These are phyloP conservation scores for Psilocybe subaeruginosa DNA, from an alignment of 768 basidiomycete genomes.

Conservation along the genomic window DNA sequence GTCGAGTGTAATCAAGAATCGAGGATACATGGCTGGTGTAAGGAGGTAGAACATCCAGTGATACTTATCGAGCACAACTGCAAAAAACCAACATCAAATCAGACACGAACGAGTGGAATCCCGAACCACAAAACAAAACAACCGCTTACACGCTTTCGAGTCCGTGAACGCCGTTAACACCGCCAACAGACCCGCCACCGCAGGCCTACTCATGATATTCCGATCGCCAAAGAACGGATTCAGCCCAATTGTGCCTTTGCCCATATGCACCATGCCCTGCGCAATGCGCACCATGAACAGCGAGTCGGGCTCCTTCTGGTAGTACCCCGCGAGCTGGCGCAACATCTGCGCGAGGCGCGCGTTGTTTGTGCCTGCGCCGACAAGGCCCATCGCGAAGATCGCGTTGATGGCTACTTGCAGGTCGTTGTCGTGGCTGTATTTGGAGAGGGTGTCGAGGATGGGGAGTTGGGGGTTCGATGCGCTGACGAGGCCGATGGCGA, in stretches of 20 bases:
- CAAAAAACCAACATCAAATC: constrained; percentile 1
- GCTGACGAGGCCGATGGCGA: constrained; percentile 93
- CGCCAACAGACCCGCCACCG: constrained; percentile 87
- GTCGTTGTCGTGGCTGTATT: constrained; percentile 99
- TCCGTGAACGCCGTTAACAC: constrained; percentile 93
- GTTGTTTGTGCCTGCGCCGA: constrained; percentile 99
- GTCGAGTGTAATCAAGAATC: constrained; percentile 96
- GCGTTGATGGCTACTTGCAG: constrained; percentile 95
- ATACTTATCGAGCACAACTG: constrained; percentile 92
- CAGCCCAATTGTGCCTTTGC: constrained; percentile 96
- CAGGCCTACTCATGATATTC: constrained; percentile 84
- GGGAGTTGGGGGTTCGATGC: constrained; percentile 94
- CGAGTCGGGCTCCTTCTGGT: constrained; percentile 96
- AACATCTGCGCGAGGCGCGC: constrained; percentile 98
- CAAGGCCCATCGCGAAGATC: constrained; percentile 98
- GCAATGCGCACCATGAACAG: constrained; percentile 96
- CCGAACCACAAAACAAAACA: not conserved
- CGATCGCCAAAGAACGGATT: constrained; percentile 98
- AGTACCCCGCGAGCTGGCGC: constrained; percentile 95
- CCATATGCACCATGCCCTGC: constrained; percentile 98
- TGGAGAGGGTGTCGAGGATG: constrained; percentile 95
- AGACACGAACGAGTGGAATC: not conserved
- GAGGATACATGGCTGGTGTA: constrained; percentile 95
- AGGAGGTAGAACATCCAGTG: constrained; percentile 99
- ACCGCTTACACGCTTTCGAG: constrained; percentile 83